Evolutionary conservation across 441 rosid species (phyloP), one percentile per base, ranked within the genome.

Genomic region (Pelargonium myrrhifolium): DNA sequence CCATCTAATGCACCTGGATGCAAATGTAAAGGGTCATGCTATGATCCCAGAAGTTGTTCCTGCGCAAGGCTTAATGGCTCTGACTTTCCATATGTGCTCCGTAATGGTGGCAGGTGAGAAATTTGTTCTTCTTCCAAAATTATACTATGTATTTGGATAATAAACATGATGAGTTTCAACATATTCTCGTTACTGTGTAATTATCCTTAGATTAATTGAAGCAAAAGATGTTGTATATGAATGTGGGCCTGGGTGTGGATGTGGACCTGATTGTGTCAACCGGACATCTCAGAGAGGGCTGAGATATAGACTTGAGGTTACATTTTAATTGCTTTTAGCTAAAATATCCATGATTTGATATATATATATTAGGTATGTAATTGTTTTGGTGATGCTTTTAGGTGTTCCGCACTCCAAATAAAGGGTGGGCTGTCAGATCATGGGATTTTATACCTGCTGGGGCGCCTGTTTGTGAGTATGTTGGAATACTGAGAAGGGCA

Each of bases 371-470:
- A 8, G 26, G 17, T 45, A 9, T 61, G 37, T 31, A 31, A 31
- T 31, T 31, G 37, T 3, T 12, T 62, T 40, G 64, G 65, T 59
- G 24, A 69, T 65, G 62, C 31, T 62, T 62, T 75, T 74, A 94
- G 99, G 96, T 94, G 63, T 91, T 78, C 75, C 88, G 94, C 26
- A 86, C 93, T 55, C 85, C 91, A 31, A 87, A 83, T 63, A 94
- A 94, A 72, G 99, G 97, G 3, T 94, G 99, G 96, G 97, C 96
- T 40, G 96, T 91, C 49, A 82, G 97, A 77, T 89, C 97, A 3
- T 91, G 97, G 97, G 97, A 91, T 55, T 94, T 84, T 74, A 88
- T 94, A 68, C 93, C 92, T 28, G 78, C 99, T 62, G 99, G 97
- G 6, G 85, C 97, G n/a, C 96, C 97, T 1, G 88, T 91, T 7